Evolutionary conservation across 1,139 yeast genomes (phyloP), one percentile per base, ranked within the genome.

Genomic region (Taiozyma sp.): DNA sequence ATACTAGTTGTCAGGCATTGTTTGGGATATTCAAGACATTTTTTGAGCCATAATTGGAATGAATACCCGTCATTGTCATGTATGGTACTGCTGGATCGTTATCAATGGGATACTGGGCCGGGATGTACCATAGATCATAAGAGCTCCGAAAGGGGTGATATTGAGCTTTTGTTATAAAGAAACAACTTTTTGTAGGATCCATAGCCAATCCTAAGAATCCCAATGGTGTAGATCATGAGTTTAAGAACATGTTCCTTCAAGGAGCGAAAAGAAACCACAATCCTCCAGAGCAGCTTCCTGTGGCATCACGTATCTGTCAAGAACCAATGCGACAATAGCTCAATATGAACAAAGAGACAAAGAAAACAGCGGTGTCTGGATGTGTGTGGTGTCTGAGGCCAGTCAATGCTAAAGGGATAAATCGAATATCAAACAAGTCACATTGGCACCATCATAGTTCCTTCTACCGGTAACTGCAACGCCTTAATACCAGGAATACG

Each of bases 111-210:
- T 4, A 23, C 29, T 6, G 29, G 27, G 41, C 41, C 14, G 41
- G 41, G 41, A 38, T 19, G 14, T 38, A 7, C 9, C 19, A 32
- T 32, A 13, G 36, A 32, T 32, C 36, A 7, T 30, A 30, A 32
- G 14, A 4, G 6, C 36, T 13, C 14, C 8, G 9, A n/a, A 32
- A n/a, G 14, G 19, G 36, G 36, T n/a, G 36, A 32, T n/a, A n/a
- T n/a, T 7, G 9, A 4, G 2, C 36, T 14, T 32, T 19, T 7
- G 8, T 38, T 5, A 8, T 5, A 23, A 38, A 19, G 14, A 19
- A 38, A 29, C 16, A 23, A 36, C 44, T 34, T 46, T 41, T 40
- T 45, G 47, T 45, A 19, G 22, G 32, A 27, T n/a, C n/a, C 30
- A 16, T 24, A 34, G 30, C n/a, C 16, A 4, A 24, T 34, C 36